Evolutionary conservation across 2,329 filamentous ascomycete genomes (phyloP), one percentile per base, ranked within the genome.

Genomic region (Aschersonia sp.): DNA sequence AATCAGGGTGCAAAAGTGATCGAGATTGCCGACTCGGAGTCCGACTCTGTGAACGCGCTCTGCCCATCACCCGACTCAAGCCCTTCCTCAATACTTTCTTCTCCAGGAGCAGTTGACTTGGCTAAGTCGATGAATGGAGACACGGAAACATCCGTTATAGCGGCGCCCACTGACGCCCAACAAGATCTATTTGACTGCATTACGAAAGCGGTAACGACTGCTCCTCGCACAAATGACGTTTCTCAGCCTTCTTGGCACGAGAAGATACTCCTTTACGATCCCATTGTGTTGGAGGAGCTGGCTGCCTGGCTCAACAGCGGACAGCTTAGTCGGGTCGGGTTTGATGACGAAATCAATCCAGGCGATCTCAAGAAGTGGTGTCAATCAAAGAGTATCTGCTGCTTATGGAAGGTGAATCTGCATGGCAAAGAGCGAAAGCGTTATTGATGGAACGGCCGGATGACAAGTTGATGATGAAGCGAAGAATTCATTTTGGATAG

Each of bases 181-280:
- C 53, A 63, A 0, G 58, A 56, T 0, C 55, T 79, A 30, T 79
- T 79, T 51, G 55, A 57, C 30, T 62, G 69, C 52, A 79, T 83
- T 46, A 75, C 73, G 0, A 65, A 66, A 40, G 78, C 77, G 1
- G 66, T 83, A 8, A 73, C 58, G 7, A 65, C 66, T 1, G 68
- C 71, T 4, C 70, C 77, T 4, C 68, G 68, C 10, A 70, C 74
- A 0, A 67, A 56, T 4, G 68, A 81, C 52, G 64, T 71, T 1
- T 52, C 53, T 6, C 60, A 72, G 2, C 79, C 78, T 11, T 87
- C 78, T 2, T 97, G 89, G 86, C 74, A 94, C 55, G 87, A 97
- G 64, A 94, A 88, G 66, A 95, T 98, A 44, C 70, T 97, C 5
- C 77, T 97, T 60, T 97, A 94, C 60, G 89, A 97, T 56, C 87